Base-by-base conservation (phyloP, 257 asterid genomes). In the Cruciata laevipes region DNA sequence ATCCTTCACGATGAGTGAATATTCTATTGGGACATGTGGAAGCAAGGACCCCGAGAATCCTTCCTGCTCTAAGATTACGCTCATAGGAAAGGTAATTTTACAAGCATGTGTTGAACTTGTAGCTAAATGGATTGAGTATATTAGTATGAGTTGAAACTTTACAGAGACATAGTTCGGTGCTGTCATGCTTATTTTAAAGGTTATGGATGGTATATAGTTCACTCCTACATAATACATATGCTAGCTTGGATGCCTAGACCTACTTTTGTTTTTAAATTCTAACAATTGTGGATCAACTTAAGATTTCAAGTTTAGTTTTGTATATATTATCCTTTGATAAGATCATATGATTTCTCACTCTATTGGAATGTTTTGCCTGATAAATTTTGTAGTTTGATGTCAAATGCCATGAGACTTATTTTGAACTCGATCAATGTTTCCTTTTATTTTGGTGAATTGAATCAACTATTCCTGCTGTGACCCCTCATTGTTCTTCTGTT, bases 11-110 rank as follows among this genome's bases (percentile, higher is more conserved):
- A 47, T 89, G 61, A 89, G 96, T 57, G 98, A 91, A 71, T 86
- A 87, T 63, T 76, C 77, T 74, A 67, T 89, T 7, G 89, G 92
- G 65, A 87, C 86, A 58, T 89, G 98, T 73, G 96, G 96, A 71
- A 79, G 76, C 57, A 76, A 68, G 56, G 96, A 91, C 60, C 98
- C 98, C 13, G 96, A 91, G 73, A 81, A 83, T 59, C 98, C 96
- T 40, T 37, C 89, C 25, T 91, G 98, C 38, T 77, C 96, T 1
- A 91, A 91, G 74, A 85, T 91, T 68, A 91, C 96, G 21, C 86
- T 89, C 37, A 71, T 76, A 4, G 96, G 98, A 72, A 82, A 89
- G 98, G 98, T 91, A 57, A 67, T 72, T 73, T 9, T 65, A 35
- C 65, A 17, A 56, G 58, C 65, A 33, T 38, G 25, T 13, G 18